Evolutionary conservation across 495 filamentous ascomycete species (phyloP), one percentile per base, ranked within the genome.

Genomic region (Aspergillus coremiiformis): DNA sequence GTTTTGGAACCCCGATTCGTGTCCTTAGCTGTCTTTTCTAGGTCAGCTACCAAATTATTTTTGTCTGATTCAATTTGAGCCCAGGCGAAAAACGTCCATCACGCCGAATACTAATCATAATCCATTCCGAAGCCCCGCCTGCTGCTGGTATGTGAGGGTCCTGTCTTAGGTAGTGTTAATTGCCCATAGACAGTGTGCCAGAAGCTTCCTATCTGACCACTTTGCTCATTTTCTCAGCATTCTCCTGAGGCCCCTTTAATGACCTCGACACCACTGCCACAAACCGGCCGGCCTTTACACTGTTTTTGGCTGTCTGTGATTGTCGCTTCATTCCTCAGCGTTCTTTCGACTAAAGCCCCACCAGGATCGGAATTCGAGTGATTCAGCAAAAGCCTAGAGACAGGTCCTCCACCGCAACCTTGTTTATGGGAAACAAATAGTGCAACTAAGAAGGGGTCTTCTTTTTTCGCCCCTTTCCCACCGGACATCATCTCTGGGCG

Each of bases 361-460:
- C 57, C 15, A 32, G 42, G 27, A 32, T 54, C 53, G 57, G 32
- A 51, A 44, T 54, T 35, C 44, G 42, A 52, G 47, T 44, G 47
- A 23, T 49, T 56, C 47, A 44, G 51, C 14, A 54, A 47, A 32
- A 43, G 50, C 45, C 58, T 47, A 51, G 46, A 54, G 52, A 52
- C 39, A 27, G 32, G 15, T 23, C 47, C 26, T 42, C 46, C 35
- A 21, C 42, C 29, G 51, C 42, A 27, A 44, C n/a, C 45, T 43
- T 39, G 46, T 55, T 57, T 60, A 58, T 54, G 54, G 48, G 47
- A 53, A 42, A 47, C 33, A 30, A 49, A 33, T 49, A 58, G 55
- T 47, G 51, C 53, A 45, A 29, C 42, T n/a, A 41, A 46, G 41
- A 50, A 46, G 49, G 37, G 32, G 32, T 47, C n/a, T 47, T 47